phyloP scores from a whole-genome alignment of 2,329 filamentous ascomycete genomes.

The Lachnellula cervina region DNA sequence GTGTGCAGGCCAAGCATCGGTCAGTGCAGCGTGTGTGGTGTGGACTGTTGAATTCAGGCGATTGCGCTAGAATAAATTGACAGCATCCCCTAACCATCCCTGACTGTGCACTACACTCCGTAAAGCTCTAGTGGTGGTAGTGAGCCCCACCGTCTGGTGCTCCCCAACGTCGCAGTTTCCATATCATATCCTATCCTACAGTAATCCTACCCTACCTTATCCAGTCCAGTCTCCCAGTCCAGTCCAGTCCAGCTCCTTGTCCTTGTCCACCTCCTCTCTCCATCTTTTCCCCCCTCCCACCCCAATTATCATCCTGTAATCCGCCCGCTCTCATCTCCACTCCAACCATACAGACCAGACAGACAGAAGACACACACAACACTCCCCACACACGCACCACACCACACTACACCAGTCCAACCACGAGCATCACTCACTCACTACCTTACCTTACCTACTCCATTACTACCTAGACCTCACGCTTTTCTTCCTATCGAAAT shows the following conservation, averaged over 20 bases:
- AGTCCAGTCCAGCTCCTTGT: neutral
- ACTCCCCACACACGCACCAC: neutral
- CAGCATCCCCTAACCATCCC: too few species aligned
- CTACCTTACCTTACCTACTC: conserved; percentile 3
- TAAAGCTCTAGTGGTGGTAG: too few species aligned
- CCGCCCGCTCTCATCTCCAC: neutral
- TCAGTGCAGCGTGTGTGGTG: too few species aligned
- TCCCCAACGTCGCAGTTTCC: neutral
- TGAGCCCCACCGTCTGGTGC: neutral
- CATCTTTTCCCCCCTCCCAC: neutral
- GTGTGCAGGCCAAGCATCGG: too few species aligned
- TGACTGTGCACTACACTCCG: too few species aligned
- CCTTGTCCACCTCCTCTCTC: neutral
- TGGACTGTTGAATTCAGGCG: too few species aligned
- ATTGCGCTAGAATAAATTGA: too few species aligned
- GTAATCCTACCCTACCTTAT: too few species aligned
- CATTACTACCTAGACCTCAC: neutral
- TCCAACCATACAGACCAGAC: neutral
- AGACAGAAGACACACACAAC: too few species aligned
- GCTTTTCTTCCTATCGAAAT: too few species aligned
- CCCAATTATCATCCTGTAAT: neutral
- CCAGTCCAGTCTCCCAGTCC: neutral
- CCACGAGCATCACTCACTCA: neutral
- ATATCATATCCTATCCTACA: too few species aligned
- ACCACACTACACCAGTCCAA: too few species aligned